Percentiles rank a stretch among this genome's conserved stretches.
phyloP scores from a whole-genome alignment of 306 rosid genomes.

The Cucumis cinereus region DNA sequence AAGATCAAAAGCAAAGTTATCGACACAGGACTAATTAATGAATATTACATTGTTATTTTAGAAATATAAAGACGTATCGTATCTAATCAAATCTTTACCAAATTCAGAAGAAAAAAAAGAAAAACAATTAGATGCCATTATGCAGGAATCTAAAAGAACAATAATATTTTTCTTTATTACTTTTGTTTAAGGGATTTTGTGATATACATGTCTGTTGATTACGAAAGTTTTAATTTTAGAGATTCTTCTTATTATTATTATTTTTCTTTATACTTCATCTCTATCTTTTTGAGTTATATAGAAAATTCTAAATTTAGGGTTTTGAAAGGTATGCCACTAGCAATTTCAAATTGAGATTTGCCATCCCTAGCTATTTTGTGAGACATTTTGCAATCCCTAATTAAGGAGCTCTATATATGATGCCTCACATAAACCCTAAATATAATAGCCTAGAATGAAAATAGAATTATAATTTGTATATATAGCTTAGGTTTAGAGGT shows the following conservation, averaged over 20 bases:
- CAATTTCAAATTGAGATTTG: background rate
- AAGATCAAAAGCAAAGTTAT: no score
- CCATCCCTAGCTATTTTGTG: no score
- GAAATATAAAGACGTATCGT: background rate
- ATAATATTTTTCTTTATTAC: background rate
- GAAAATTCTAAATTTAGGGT: background rate
- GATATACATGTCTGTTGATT: background rate
- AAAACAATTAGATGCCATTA: background rate
- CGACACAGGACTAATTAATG: fast-evolving
- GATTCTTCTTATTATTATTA: background rate
- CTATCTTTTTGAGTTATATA: background rate
- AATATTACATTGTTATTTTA: no score
- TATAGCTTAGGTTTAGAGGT: no score
- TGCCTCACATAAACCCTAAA: no score
- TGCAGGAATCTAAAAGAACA: background rate
- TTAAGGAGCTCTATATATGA: no score
- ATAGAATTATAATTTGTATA: no score
- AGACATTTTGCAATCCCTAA: no score
- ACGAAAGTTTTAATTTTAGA: background rate
- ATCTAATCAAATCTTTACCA: no score
- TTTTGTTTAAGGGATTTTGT: background rate
- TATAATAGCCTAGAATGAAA: no score
- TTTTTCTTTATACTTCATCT: background rate
- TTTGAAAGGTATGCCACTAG: background rate
- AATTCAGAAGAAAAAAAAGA: background rate